Percentiles rank a stretch among this genome's conserved stretches.
These are phyloP conservation scores for Neckera pumila DNA, from an alignment of 225 moss, liverwort and hornwort genomes.

Conservation along the genomic window DNA sequence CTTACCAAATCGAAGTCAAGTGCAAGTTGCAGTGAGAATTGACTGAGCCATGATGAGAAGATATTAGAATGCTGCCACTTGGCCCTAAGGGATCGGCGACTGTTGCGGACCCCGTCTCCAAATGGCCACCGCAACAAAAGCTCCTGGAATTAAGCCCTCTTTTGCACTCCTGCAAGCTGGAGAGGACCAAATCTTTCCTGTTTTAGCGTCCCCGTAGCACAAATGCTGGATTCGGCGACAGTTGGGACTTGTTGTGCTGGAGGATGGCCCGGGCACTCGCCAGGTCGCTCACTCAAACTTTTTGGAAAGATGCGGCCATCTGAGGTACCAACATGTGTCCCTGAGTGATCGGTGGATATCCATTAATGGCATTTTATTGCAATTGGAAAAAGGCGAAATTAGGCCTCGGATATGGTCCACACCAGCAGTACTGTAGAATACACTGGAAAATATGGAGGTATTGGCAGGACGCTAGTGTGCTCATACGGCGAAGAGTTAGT, in stretches of 20 bases:
- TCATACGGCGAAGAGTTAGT: too few species aligned
- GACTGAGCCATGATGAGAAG: neutral
- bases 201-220: neutral
- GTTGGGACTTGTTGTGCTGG: neutral
- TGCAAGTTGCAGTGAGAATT: neutral
- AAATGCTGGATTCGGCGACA: slow-evolving; percentile 5
- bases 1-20: neutral
- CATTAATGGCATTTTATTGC: too few species aligned
- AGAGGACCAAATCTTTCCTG: neutral
- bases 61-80: neutral
- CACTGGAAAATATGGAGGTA: neutral
- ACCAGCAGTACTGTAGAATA: neutral
- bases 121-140: neutral
- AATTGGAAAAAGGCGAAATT: neutral
- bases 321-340: neutral
- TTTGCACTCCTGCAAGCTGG: neutral
- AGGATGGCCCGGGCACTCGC: neutral
- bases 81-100: neutral
- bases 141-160: neutral
- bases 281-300: neutral
- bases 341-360: neutral
- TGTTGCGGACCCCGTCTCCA: neutral
- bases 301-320: neutral
- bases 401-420: neutral
- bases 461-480: too few species aligned